Conservation (phyloP, 2,329 filamentous ascomycete genomes). For the Cordyceps cateniannulata region DNA sequence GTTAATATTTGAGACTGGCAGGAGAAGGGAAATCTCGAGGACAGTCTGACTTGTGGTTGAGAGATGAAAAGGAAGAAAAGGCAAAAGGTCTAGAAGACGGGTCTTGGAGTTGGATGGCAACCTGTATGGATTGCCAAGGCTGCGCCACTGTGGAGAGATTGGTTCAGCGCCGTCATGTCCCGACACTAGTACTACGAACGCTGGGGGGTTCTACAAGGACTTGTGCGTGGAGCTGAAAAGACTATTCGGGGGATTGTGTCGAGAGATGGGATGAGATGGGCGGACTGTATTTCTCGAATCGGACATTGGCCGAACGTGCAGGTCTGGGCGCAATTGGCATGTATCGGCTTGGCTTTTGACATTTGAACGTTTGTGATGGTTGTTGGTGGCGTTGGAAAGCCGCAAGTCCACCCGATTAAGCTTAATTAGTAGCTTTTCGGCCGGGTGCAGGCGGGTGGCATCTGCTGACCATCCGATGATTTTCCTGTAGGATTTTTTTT, state of each 20-base stretch:
- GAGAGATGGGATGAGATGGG: background rate
- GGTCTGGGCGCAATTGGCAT: background rate
- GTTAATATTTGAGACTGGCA: background rate
- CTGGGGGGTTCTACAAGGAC: background rate
- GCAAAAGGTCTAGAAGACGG: background rate
- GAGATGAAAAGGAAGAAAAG: background rate
- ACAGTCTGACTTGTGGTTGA: background rate
- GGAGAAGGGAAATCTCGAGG: background rate
- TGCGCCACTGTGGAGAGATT: conserved; percentile 11
- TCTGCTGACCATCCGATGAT: background rate
- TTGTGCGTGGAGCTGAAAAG: background rate
- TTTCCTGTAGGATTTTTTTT: background rate
- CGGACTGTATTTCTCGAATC: background rate
- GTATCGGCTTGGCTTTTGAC: background rate
- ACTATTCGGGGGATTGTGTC: background rate
- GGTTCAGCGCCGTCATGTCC: background rate
- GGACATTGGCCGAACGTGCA: background rate
- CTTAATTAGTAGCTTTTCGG: background rate
- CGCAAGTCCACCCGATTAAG: background rate
- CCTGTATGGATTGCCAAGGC: conserved; percentile 5
- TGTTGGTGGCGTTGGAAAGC: background rate
- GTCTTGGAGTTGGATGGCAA: background rate
- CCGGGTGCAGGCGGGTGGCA: background rate
- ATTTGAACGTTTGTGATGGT: background rate
- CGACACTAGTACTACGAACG: background rate